Percentiles rank a stretch among this genome's conserved stretches.
These are phyloP conservation scores for Phellinidium pouzarii DNA, from an alignment of 1,284 basidiomycete species.

Conservation along the genomic window DNA sequence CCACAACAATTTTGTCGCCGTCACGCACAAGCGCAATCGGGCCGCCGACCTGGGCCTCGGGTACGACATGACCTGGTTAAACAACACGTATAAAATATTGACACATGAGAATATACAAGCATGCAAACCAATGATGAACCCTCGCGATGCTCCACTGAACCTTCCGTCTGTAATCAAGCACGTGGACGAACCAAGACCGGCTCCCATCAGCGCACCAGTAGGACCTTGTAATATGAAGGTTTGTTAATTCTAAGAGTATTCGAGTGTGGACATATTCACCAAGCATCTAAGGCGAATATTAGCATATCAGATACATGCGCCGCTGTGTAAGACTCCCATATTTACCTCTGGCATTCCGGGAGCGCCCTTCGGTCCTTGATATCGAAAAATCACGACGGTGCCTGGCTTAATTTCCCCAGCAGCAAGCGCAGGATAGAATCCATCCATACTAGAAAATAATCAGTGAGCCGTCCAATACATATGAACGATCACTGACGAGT, in stretches of 20 bases:
- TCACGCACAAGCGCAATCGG: conserved; percentile 93
- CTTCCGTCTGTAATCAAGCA: conserved; percentile 95
- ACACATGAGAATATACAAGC: too few relatives aligned
- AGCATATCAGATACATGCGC: not conserved
- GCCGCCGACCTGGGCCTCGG: conserved; percentile 88
- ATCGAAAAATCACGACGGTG: conserved; percentile 85
- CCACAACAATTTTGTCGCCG: conserved; percentile 82
- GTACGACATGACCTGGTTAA: conserved; percentile 75
- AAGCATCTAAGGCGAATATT: conserved; percentile 38
- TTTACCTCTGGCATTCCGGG: conserved; percentile 92
- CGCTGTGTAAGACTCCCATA: not conserved
- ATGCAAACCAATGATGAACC: conserved; percentile 53
- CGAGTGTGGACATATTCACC: conserved; percentile 28
- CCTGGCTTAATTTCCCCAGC: conserved; percentile 81
- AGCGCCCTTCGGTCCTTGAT: conserved; percentile 93
- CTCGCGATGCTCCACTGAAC: conserved; percentile 78
- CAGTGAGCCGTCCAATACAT: not conserved
- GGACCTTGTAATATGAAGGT: conserved; percentile 42
- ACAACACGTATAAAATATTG: not conserved
- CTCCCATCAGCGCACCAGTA: conserved; percentile 88
- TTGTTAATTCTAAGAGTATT: not conserved
- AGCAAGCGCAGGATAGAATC: conserved; percentile 81
- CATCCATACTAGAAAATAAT: conserved; percentile 52
- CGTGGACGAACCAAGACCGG: conserved; percentile 84
- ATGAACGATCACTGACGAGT: conserved; percentile 38